Percentiles rank a stretch among this genome's conserved stretches.
These are phyloP conservation scores for Scedosporium dehoogii DNA, from an alignment of 2,329 filamentous ascomycete genomes.

Conservation along the genomic window DNA sequence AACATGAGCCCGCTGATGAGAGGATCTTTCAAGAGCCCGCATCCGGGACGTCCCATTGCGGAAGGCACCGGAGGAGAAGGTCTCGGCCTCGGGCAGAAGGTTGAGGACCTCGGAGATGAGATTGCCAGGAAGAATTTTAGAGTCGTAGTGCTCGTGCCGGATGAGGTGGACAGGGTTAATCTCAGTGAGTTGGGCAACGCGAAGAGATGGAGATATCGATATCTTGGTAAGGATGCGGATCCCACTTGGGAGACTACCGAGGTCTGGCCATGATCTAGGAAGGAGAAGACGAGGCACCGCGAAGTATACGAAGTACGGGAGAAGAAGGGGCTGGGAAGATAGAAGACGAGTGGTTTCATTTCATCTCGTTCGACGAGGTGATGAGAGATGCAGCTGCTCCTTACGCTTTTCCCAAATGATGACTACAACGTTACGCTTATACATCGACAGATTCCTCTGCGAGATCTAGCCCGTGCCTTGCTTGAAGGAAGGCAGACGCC, in stretches of 20 bases:
- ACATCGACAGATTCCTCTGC: neutral
- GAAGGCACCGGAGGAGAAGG: constrained; percentile 23
- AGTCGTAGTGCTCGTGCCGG: constrained; percentile 71
- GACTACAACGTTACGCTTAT: neutral
- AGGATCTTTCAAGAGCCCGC: constrained; percentile 63
- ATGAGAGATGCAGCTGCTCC: neutral
- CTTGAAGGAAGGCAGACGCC: neutral
- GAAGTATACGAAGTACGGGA: neutral
- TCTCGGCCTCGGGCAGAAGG: constrained; percentile 48
- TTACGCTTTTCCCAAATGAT: neutral
- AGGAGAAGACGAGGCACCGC: neutral
- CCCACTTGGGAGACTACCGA: constrained; percentile 58
- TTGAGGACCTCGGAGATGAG: constrained; percentile 60
- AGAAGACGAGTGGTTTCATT: neutral
- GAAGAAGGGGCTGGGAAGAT: neutral
- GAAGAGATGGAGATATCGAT: constrained; percentile 58
- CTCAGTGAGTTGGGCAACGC: constrained; percentile 55
- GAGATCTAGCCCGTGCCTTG: neutral
- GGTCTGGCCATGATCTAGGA: constrained; percentile 49
- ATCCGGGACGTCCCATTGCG: constrained; percentile 51
- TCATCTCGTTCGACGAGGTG: neutral
- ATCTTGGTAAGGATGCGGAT: constrained; percentile 32
- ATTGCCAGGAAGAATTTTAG: constrained; percentile 68
- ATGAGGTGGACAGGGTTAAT: constrained; percentile 67
- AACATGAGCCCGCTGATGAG: constrained; percentile 77